Evolutionary conservation across 371 early-diverging fungal species (phyloP), one percentile per base, ranked within the genome.

Genomic region (Actinomortierella wolfii): DNA sequence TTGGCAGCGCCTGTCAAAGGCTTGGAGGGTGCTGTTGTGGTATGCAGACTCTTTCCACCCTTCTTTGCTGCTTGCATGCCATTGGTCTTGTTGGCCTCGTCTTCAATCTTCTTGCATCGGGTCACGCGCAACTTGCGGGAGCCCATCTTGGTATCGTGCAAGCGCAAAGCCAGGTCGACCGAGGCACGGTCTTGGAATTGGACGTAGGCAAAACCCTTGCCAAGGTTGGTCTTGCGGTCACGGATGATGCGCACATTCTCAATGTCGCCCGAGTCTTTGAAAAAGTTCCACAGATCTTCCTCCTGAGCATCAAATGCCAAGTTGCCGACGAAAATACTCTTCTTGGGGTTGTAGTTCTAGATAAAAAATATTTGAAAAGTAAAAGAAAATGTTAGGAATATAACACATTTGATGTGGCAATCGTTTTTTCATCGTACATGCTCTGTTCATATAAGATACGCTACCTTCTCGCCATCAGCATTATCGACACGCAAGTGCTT

Each of bases 171-270:
- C 54, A 94, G 76, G 15, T 81, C 80, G 13, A 96, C 94, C 11
- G 87, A 62, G 11, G 86, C 83, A 29, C 84, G 83, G 46, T 88
- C 87, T 64, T 83, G 67, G 65, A 92, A 92, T 65, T 88, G 87
- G 34, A 92, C 95, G 74, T 94, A 97, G 0, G 89, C 97, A 71
- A 96, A 89, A 0, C 98, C 98, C 69, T 97, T 97, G 51, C 98
- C 98, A n/a, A 96, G 78, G 60, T 93, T 94, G 7, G 94, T 95
- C 63, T 83, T 85, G 25, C 79, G 70, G 71, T 97, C 98, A 24
- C 97, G 88, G 40, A 97, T 83, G 18, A 95, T 80, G 8, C 98
- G 84, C 24, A 97, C 94, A 64, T 85, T 83, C 67, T 92, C 91
- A 62, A 97, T 88, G 14, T 88, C 84, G 7, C 96, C 96, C 67